phyloP scores from a whole-genome alignment of 805 yeast species.

The Saturnispora gosingensis region DNA sequence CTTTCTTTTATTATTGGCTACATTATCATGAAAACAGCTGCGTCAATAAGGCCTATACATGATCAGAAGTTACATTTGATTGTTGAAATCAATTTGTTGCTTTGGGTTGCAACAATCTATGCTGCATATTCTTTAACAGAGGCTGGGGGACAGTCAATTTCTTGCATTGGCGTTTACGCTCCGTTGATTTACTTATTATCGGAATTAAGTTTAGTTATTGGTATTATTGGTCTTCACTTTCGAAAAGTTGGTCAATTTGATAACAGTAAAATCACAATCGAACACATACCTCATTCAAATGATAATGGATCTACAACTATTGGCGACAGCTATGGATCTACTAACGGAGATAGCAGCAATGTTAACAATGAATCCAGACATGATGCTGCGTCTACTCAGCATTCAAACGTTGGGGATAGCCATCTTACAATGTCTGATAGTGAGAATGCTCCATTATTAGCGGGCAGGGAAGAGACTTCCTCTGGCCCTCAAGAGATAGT shows the following conservation, averaged over 20 bases:
- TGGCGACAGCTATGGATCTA: not conserved
- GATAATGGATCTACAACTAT: conserved; percentile 1
- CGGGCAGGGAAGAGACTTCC: conserved; percentile 8
- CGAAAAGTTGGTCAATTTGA: conserved; percentile 19
- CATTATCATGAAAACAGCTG: conserved; percentile 39
- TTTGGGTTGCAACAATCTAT: conserved; percentile 50
- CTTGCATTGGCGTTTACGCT: conserved; percentile 12
- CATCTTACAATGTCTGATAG: not conserved
- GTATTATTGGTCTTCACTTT: conserved; percentile 37
- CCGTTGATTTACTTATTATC: conserved; percentile 3
- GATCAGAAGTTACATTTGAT: conserved; percentile 53
- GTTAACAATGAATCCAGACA: conserved; percentile 1
- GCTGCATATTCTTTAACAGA: conserved; percentile 37
- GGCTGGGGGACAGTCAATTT: conserved; percentile 43
- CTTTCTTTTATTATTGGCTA: conserved; percentile 48
- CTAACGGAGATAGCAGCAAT: conserved; percentile 9
- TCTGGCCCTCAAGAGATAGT: conserved; percentile 6
- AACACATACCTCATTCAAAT: conserved; percentile 17
- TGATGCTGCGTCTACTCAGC: not conserved
- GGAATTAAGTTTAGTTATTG: conserved; percentile 28
- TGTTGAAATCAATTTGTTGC: conserved; percentile 42
- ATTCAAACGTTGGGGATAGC: not conserved
- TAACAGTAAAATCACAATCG: conserved; percentile 14
- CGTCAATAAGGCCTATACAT: conserved; percentile 38
- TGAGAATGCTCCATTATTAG: conserved; percentile 8